These are phyloP conservation scores for Collybiopsis luxurians DNA, from an alignment of 768 basidiomycete genomes.

Conservation along the genomic window DNA sequence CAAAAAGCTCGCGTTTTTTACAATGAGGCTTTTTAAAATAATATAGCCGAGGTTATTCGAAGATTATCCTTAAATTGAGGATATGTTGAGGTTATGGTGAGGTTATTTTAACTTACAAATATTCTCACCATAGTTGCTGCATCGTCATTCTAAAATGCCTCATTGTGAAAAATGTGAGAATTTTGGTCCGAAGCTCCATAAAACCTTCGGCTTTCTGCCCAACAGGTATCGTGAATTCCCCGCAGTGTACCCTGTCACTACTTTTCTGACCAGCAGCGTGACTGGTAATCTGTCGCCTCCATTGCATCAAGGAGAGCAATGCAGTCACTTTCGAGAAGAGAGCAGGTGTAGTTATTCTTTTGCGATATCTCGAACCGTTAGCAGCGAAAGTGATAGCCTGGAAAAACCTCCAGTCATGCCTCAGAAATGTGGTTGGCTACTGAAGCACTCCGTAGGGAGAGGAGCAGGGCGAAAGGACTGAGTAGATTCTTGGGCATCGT, in stretches of 20 bases:
- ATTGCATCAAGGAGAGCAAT: constrained; percentile 19
- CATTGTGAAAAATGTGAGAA: too few relatives aligned
- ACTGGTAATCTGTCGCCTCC: constrained; percentile 25
- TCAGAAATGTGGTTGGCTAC: constrained; percentile 8
- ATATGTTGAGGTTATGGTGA: too few relatives aligned
- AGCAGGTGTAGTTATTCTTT: constrained; percentile 21
- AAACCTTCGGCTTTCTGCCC: too few relatives aligned
- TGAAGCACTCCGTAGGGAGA: not conserved
- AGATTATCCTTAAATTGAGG: too few relatives aligned
- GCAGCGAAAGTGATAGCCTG: not conserved
- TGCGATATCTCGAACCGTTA: not conserved
- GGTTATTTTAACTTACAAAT: too few relatives aligned
- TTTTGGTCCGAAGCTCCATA: too few relatives aligned
- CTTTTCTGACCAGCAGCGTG: constrained; percentile 22
- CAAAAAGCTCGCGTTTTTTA: too few relatives aligned
- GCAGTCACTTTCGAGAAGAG: constrained; percentile 18
- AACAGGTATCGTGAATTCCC: too few relatives aligned
- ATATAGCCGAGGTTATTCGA: too few relatives aligned
- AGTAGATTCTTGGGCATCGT: not conserved
- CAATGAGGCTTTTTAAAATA: too few relatives aligned
- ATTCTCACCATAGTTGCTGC: too few relatives aligned
- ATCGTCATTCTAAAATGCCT: too few relatives aligned
- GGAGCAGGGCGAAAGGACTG: not conserved
- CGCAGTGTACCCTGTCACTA: constrained; percentile 21
- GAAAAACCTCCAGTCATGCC: not conserved